These are phyloP conservation scores for Penicillium maclennaniae DNA, from an alignment of 495 filamentous ascomycete genomes.

Conservation along the genomic window DNA sequence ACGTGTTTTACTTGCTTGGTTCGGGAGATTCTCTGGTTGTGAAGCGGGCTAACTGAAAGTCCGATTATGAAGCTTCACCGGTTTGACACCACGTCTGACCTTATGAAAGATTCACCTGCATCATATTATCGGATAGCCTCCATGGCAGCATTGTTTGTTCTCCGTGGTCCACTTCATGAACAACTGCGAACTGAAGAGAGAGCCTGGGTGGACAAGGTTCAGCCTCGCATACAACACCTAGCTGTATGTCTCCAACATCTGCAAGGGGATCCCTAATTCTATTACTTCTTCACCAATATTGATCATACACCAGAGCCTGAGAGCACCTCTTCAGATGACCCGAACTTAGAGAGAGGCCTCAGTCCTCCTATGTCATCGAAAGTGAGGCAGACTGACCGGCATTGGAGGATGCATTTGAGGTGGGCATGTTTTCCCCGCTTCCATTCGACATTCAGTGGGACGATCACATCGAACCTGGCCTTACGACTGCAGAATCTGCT, in stretches of 20 bases:
- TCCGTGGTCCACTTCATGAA: constrained; percentile 13
- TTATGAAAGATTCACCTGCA: constrained; percentile 5
- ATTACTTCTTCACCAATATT: too few relatives aligned
- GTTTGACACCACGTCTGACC: not conserved
- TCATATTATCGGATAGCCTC: constrained; percentile 2
- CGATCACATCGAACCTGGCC: not conserved
- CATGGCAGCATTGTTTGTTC: constrained; percentile 13
- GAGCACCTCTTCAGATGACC: too few relatives aligned
- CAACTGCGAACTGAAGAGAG: not conserved
- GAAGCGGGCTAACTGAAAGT: constrained; percentile 8
- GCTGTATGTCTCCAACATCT: not conserved
- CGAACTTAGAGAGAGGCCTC: too few relatives aligned
- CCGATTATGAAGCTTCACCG: constrained; percentile 2
- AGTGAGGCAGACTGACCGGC: not conserved
- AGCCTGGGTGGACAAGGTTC: not conserved
- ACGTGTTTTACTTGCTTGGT: constrained; percentile 17
- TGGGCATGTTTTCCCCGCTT: not conserved
- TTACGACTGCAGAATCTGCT: not conserved
- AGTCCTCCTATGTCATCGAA: not conserved
- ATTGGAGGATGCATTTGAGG: not conserved
- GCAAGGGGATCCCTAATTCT: too few relatives aligned
- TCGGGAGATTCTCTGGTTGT: not conserved
- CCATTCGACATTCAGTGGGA: not conserved
- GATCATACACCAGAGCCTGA: too few relatives aligned
- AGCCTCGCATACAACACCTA: not conserved